Evolutionary conservation across 805 yeast species (phyloP).

Genomic region (Candida anglica): DNA sequence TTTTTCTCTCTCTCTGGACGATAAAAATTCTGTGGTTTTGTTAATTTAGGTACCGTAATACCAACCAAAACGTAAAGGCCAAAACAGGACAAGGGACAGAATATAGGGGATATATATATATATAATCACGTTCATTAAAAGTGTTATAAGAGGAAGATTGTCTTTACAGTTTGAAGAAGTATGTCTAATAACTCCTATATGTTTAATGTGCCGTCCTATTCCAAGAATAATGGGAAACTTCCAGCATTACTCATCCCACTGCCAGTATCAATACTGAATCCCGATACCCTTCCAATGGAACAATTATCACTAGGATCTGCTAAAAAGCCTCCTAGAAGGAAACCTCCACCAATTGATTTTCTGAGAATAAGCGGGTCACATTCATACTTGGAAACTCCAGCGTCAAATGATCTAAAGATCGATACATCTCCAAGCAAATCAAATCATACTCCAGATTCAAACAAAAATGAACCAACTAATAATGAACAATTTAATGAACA

Average conservation of each 20-base stretch:
- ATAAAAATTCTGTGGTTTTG: too few relatives aligned
- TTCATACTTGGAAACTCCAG: slow-evolving; percentile 6
- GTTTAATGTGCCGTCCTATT: slow-evolving; percentile 3
- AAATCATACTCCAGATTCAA: background rate
- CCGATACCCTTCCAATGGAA: slow-evolving; percentile 2
- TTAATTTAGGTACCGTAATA: too few relatives aligned
- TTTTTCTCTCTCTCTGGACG: too few relatives aligned
- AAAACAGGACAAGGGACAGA: too few relatives aligned
- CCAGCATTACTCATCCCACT: slow-evolving; percentile 3
- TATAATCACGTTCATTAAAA: too few relatives aligned
- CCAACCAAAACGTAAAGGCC: too few relatives aligned
- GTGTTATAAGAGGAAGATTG: too few relatives aligned
- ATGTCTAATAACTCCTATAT: slow-evolving; percentile 3
- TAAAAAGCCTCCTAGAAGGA: slow-evolving; percentile 19
- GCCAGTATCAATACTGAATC: slow-evolving; percentile 1
- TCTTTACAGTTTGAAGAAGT: too few relatives aligned
- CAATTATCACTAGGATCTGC: slow-evolving; percentile 1
- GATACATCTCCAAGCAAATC: background rate
- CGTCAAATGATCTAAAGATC: background rate
- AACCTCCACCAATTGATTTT: slow-evolving; percentile 43
- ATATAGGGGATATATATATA: too few relatives aligned
- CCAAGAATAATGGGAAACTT: background rate
- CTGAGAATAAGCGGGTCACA: slow-evolving; percentile 26
- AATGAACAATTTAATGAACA: background rate
- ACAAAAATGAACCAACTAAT: background rate